phyloP scores from a whole-genome alignment of 2,329 filamentous ascomycete genomes.

The Pseudohalonectria lignicola region DNA sequence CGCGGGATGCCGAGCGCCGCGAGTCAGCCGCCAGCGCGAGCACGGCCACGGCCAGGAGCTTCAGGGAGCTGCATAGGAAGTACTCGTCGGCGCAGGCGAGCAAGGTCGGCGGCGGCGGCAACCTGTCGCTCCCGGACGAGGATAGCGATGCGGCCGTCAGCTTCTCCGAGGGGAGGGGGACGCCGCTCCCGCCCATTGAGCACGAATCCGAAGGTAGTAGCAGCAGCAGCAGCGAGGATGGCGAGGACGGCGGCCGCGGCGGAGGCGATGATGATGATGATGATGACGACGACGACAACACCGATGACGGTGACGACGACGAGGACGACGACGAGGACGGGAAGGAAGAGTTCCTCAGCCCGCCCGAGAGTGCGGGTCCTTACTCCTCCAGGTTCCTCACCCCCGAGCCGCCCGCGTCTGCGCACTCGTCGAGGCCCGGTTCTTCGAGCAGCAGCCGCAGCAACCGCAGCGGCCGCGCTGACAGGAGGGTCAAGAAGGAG shows the following conservation, averaged over 20 bases:
- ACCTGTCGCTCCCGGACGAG: constrained; percentile 25
- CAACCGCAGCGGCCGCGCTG: constrained; percentile 83
- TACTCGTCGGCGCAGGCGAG: constrained; percentile 42
- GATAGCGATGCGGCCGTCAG: constrained; percentile 51
- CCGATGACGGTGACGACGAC: constrained; percentile 7
- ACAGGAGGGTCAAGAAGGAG: constrained; percentile 72
- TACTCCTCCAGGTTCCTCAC: constrained; percentile 28
- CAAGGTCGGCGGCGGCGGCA: constrained; percentile 22
- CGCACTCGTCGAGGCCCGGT: too few species aligned
- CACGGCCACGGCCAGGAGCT: constrained; percentile 56
- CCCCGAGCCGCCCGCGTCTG: constrained; percentile 26
- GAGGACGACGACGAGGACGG: constrained; percentile 11
- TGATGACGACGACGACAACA: constrained; percentile 7
- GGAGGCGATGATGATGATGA: constrained; percentile 4
- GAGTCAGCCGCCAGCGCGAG: constrained; percentile 54
- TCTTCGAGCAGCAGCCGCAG: constrained; percentile 80
- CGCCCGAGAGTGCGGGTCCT: constrained; percentile 16
- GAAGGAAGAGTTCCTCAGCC: constrained; percentile 14
- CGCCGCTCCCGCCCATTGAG: constrained; percentile 42
- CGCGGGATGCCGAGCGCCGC: constrained; percentile 35
- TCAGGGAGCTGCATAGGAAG: constrained; percentile 49
- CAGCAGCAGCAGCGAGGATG: constrained; percentile 5
- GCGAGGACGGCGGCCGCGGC: background rate
- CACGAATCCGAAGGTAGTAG: constrained; percentile 18
- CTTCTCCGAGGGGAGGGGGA: constrained; percentile 46